Percentiles rank a stretch among this genome's conserved stretches.
Evolutionary conservation across 2,329 filamentous ascomycete genomes (phyloP).

Genomic region (Falciphora oryzae): DNA sequence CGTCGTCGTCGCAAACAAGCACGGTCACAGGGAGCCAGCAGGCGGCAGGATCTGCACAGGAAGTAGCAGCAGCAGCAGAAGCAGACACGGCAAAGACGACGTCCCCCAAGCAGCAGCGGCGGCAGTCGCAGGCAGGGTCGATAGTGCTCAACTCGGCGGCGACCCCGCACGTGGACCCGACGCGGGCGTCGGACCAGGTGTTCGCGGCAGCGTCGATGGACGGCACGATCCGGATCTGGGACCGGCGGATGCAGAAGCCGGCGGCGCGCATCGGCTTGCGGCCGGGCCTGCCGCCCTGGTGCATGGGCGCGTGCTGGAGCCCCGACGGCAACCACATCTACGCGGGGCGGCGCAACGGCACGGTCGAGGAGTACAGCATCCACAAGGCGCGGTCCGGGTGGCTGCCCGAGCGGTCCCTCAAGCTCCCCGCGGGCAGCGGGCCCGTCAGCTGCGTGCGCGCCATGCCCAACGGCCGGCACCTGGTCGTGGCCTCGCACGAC

Average conservation of each 20-base stretch:
- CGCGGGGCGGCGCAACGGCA: slow-evolving; percentile 82
- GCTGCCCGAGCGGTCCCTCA: slow-evolving; percentile 71
- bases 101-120: slow-evolving; percentile 19
- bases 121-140: slow-evolving; percentile 29
- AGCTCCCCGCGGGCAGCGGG: slow-evolving; percentile 83
- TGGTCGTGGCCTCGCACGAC: slow-evolving; percentile 89
- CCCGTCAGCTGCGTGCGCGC: slow-evolving; percentile 80
- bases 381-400: slow-evolving; percentile 66
- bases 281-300: slow-evolving; percentile 83
- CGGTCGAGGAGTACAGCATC: slow-evolving; percentile 89
- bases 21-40: background rate
- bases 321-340: slow-evolving; percentile 95
- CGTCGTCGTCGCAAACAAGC: slow-evolving; percentile 1
- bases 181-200: slow-evolving; percentile 64
- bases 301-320: slow-evolving; percentile 95
- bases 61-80: slow-evolving; percentile 10
- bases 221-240: slow-evolving; percentile 89
- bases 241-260: slow-evolving; percentile 68
- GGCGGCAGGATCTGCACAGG: background rate
- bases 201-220: slow-evolving; percentile 88
- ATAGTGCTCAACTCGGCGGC: slow-evolving; percentile 4
- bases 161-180: slow-evolving; percentile 41
- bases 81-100: background rate
- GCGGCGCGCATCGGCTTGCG: slow-evolving; percentile 73
- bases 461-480: slow-evolving; percentile 89